Conservation (phyloP, 225 moss, liverwort and hornwort genomes). For the Physcomitrellopsis africana region DNA sequence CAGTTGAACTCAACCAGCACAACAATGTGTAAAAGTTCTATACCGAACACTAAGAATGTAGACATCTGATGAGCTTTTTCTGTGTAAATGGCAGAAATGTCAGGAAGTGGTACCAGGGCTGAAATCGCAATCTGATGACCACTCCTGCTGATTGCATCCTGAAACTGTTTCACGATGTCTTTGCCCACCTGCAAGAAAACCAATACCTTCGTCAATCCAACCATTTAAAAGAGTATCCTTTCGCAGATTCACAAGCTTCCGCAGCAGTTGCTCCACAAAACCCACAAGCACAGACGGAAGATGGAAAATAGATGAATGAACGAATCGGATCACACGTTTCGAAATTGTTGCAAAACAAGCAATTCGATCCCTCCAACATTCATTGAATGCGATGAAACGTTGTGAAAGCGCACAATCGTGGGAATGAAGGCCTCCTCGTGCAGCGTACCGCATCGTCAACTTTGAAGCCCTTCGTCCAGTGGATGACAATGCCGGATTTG, state of each 20-base stretch:
- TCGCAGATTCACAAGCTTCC: too few relatives aligned
- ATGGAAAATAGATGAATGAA: background rate
- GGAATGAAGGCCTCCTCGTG: background rate
- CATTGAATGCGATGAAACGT: too few relatives aligned
- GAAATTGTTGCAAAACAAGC: background rate
- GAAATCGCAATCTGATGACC: conserved; percentile 59
- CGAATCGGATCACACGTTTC: background rate
- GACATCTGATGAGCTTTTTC: background rate
- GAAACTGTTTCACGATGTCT: conserved; percentile 62
- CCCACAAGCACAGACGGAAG: background rate
- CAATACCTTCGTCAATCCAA: background rate
- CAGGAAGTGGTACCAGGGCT: conserved; percentile 46
- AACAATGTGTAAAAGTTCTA: too few relatives aligned
- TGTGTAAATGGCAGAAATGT: background rate
- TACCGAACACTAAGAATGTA: too few relatives aligned
- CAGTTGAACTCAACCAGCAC: too few relatives aligned
- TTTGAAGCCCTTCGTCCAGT: conserved; percentile 99
- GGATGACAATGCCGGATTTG: conserved; percentile 88
- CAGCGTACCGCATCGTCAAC: conserved; percentile 78
- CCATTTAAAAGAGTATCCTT: too few relatives aligned
- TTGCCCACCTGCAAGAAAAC: conserved; percentile 54
- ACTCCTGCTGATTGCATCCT: conserved; percentile 58
- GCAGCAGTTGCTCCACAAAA: too few relatives aligned
- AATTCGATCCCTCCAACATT: too few relatives aligned
- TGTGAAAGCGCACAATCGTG: background rate